Evolutionary conservation across 164 flowering plant genomes (phyloP), one percentile per base, ranked within the genome.

Genomic region (Malania oleifera): DNA sequence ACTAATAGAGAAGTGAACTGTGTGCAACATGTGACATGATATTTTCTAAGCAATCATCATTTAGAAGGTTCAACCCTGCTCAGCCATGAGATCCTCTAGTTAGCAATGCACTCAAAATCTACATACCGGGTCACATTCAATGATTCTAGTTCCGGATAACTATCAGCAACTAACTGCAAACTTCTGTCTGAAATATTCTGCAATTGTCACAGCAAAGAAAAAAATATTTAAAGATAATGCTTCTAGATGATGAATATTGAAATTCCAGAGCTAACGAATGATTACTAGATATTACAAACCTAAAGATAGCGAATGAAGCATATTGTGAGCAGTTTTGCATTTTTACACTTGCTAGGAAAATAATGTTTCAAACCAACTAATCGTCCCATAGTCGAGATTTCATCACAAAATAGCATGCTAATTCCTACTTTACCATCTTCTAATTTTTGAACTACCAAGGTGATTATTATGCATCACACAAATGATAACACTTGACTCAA

Each of bases 91-190:
- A 35, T 34, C 4, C 22, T 57, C 20, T 58, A 19, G 38, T 12
- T 57, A 2, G 34, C 23, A 29, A 25, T 25, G 23, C 0, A 20
- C 19, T 22, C 7, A 45, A 51, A 41, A 62, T 19, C 26, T 41
- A 49, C 73, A 49, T 69, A 87, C 98, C 96, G 83, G 25, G 98
- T 91, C 70, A 91, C 60, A 70, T 91, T 87, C 76, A 91, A 70
- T 6, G 61, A 67, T 69, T 81, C 80, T 54, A 91, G 57, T 12
- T 75, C 82, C 60, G 43, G 75, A 65, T 85, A 89, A 62, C 64
- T 78, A 35, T 80, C 79, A 53, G 93, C 85, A 65, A 91, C 66
- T 61, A 80, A 63, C 54, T 76, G 69, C 81, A 87, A 71, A 52
- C 89, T 69, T 65, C 67, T 61, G 71, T 89, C 96, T 41, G 88